Base-by-base conservation (phyloP, 208 protist species). In the Entamoeba invadens region DNA sequence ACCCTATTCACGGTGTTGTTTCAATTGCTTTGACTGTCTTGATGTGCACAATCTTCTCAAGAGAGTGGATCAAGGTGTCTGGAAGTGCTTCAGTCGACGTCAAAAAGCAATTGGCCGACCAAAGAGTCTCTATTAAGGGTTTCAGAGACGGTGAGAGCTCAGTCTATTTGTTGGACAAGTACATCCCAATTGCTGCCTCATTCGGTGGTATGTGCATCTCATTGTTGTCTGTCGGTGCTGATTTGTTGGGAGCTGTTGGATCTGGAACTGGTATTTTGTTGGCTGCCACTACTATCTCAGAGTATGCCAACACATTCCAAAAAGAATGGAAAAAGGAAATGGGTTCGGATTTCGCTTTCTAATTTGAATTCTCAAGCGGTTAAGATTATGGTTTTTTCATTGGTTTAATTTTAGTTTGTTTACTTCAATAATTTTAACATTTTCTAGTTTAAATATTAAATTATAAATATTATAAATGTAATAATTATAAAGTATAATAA, bases 211-310 rank as follows among this genome's bases (percentile, higher is more conserved):
- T 95, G 21, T 92, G 93, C 3, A 42, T 96, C 42, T 95, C 95
- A 35, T 25, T 77, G 42, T 38, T 96, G 1, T 51, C 91, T 91
- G 57, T 94, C 57, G 16, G 16, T 91, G 98, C 92, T 98, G 98
- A 92, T 97, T 98, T 50, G 98, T 99, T 93, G 44, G 96, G 96
- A 72, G 96, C 95, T n/a, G 97, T 98, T 91, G 97, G 97, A 46
- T 98, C 97, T 77, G 99, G 99, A 94, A 99, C 99, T 14, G 99
- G 99, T 96, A 99, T 99, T 94, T 96, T 99, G 4, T 96, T 99
- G 25, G 98, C 99, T 57, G 99, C 99, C 8, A 99, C 98, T 42
- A 99, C 99, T 96, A 99, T 99, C 95, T 99, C 99, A 95, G 98
- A 99, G 97, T 99, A 99, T 97, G 99, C 98, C 95, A 99, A 99